Evolutionary conservation across 2,329 filamentous ascomycete genomes (phyloP).

Genomic region (Colletotrichum horii): DNA sequence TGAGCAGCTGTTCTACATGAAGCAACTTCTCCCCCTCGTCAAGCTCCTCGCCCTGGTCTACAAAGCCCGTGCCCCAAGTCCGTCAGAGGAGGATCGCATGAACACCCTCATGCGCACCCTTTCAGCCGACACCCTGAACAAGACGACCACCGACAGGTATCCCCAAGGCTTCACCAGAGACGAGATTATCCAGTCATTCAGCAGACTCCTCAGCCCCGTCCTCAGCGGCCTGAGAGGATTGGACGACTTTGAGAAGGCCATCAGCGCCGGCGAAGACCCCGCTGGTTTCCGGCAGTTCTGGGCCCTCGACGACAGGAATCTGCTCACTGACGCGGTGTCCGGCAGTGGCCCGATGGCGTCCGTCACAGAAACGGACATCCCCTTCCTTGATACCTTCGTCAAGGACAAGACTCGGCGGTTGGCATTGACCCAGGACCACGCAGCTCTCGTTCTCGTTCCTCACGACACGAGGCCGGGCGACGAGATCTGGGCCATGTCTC

Average conservation of each 20-base stretch:
- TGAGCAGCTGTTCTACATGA: constrained; percentile 33
- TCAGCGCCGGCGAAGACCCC: constrained; percentile 35
- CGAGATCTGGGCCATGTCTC: constrained; percentile 21
- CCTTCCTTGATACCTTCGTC: constrained; percentile 21
- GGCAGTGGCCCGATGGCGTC: constrained; percentile 26
- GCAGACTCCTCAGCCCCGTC: constrained; percentile 32
- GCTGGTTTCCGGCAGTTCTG: constrained; percentile 39
- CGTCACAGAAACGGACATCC: constrained; percentile 28
- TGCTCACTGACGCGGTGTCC: constrained; percentile 36
- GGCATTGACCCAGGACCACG: constrained; percentile 19
- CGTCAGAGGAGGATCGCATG: constrained; percentile 32
- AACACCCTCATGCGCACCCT: constrained; percentile 36
- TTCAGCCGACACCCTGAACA: constrained; percentile 12
- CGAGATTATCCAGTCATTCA: constrained; percentile 35
- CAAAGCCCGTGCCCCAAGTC: constrained; percentile 29
- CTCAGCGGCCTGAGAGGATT: constrained; percentile 40
- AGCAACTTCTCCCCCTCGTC: constrained; percentile 35
- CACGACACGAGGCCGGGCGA: constrained; percentile 3
- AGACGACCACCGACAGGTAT: constrained; percentile 6
- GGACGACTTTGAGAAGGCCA: constrained; percentile 33
- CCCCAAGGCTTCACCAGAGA: constrained; percentile 25
- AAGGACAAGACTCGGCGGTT: constrained; percentile 1
- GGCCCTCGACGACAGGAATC: constrained; percentile 35
- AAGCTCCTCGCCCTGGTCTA: constrained; percentile 38
- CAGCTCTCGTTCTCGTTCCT: constrained; percentile 17